Percentiles rank a stretch among this genome's conserved stretches.
phyloP scores from a whole-genome alignment of 2,329 filamentous ascomycete species.

The Sarocladium brachiariae region DNA sequence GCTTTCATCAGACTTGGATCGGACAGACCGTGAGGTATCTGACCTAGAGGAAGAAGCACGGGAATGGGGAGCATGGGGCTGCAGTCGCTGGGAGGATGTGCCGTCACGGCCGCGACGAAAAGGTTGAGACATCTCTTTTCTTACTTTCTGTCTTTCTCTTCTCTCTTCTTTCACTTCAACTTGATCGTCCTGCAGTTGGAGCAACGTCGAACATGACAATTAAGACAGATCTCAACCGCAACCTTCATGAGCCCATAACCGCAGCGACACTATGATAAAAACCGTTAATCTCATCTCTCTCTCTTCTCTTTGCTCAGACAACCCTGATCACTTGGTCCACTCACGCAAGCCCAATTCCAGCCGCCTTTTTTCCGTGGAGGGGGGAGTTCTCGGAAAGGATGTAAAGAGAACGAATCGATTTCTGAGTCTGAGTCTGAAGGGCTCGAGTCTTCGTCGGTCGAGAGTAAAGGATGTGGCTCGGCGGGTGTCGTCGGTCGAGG shows the following conservation, averaged over 20 bases:
- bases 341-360: conserved; percentile 6
- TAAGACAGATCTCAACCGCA: not conserved
- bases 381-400: not conserved
- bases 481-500: not conserved
- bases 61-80: not conserved
- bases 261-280: not conserved
- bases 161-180: not conserved
- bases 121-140: not conserved
- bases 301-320: not conserved
- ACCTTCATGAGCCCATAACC: conserved; percentile 6
- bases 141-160: not conserved
- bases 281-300: not conserved
- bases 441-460: not conserved
- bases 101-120: not conserved
- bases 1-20: not conserved
- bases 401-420: not conserved
- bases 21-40: not conserved
- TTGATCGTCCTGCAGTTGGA: conserved; percentile 4
- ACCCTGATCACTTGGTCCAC: no score
- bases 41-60: not conserved
- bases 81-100: not conserved
- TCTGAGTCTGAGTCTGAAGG: not conserved
- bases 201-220: not conserved
- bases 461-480: not conserved
- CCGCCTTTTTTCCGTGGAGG: not conserved